Evolutionary conservation across 331 rosid species (phyloP), one percentile per base, ranked within the genome.

Genomic region (Malus hybrid): DNA sequence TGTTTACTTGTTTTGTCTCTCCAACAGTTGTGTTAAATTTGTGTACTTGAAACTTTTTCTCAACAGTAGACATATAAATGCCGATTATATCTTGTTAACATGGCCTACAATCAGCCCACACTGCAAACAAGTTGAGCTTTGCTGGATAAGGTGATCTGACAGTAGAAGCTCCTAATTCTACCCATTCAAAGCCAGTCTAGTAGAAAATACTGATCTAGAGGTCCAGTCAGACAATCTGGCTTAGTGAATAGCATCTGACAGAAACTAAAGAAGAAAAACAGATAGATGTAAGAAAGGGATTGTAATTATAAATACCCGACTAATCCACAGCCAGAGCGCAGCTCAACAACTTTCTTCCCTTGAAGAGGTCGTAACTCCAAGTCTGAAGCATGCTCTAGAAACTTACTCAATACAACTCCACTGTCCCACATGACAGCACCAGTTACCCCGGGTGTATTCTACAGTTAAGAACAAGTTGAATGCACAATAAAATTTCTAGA

Each of bases 401-500:
- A 92, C 90, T 92, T 90, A 6, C 89, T 92, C 83, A 90, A 69
- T 10, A 90, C 77, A 54, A 92, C 83, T 62, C 92, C 96, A 83
- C 96, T 92, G 84, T 92, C 97, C 97, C 97, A 92, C 93, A 88
- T 85, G 80, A 90, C 97, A 6, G 97, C 72, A 80, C 97, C 97
- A 65, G 97, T 92, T 27, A 92, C 96, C 64, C 97, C 97, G 69
- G 93, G 96, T 0, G 81, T 84, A 54, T 83, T 76, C 96, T 90
- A 56, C 65, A 85, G 76, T 76, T 54, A 7, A 50, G 46, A 65
- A 63, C 50, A 73, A 28, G 10, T 22, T 74, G 27, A 64, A 27
- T 14, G 5, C n/a, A 69, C 24, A 70, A 27, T 15, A 8, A 48
- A 6, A 46, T 32, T 48, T 24, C 24, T 48, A 50, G 24, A 28